Evolutionary conservation across 345 rosid species (phyloP), one percentile per base, ranked within the genome.

Genomic region (Toxicodendron radicans): DNA sequence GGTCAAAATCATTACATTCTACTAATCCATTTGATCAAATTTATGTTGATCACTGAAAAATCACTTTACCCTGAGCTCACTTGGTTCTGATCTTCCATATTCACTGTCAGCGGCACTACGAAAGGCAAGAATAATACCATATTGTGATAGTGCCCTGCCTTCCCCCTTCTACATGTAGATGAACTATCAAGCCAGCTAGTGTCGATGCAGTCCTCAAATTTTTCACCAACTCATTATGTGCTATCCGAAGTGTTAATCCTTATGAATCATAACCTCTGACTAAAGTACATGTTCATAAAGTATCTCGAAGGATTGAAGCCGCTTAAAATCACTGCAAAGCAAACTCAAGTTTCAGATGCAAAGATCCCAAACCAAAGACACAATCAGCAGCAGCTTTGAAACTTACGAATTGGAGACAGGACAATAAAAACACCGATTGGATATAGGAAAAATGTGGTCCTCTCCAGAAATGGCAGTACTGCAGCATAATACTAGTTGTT

Each of bases 251-350:
- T 72, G 71, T 73, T 70, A 58, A 76, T 81, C 82, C 53, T 63
- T 35, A 5, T 58, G 53, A 68, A 78, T 90, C 84, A 91, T 79
- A 85, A 80, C 83, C 89, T 79, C 67, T 88, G 93, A 79, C 97
- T 90, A 73, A 96, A 93, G 84, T 93, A 90, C 77, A 90, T 73
- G 81, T 90, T 93, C 99, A 96, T 87, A 76, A 93, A 85, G 72
- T 96, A 93, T 90, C 97, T 91, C 38, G 98, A 93, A 9, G 99
- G 99, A 85, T 92, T 96, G 89, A 93, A 92, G 79, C 99, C 98
- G 58, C 94, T 86, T 79, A 96, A 83, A 75, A 91, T 90, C 84
- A 93, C 99, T 95, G 97, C 85, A 89, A 48, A 70, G 23, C 17
- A 10, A 67, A 21, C 1, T 21, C 49, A n/a, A 64, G 23, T 57